Conservation (phyloP, 768 basidiomycete species). For the Auriscalpium microsporum region DNA sequence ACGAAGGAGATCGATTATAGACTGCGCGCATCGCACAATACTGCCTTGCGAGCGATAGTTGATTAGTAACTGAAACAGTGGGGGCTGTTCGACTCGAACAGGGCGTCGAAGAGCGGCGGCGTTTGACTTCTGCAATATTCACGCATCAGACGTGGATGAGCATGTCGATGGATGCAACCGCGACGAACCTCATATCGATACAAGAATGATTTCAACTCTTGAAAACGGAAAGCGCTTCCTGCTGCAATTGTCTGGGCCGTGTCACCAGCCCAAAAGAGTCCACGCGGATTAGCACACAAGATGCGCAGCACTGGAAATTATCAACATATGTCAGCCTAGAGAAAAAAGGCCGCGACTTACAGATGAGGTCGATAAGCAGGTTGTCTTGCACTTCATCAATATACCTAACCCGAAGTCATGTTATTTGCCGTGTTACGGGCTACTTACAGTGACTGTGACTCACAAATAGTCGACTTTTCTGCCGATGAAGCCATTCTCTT, state of each 20-base stretch:
- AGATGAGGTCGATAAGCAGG: slow-evolving; percentile 51
- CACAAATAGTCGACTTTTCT: slow-evolving; percentile 49
- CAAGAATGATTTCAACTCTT: slow-evolving; percentile 62
- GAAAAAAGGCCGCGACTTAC: slow-evolving; percentile 27
- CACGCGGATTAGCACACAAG: slow-evolving; percentile 56
- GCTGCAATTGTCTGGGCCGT: slow-evolving; percentile 72
- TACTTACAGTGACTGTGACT: slow-evolving; percentile 9
- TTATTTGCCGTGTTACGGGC: neutral
- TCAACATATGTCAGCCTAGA: neutral
- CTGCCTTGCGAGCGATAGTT: slow-evolving; percentile 71
- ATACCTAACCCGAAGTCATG: slow-evolving; percentile 33
- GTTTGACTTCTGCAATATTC: slow-evolving; percentile 1
- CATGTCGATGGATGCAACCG: neutral
- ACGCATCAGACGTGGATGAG: neutral
- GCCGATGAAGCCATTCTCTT: slow-evolving; percentile 24
- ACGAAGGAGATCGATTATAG: slow-evolving; percentile 52
- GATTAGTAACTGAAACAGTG: slow-evolving; percentile 36
- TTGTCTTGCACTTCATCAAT: slow-evolving; percentile 73
- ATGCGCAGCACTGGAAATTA: slow-evolving; percentile 43
- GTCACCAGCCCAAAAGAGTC: slow-evolving; percentile 74
- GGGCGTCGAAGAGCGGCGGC: slow-evolving; percentile 16
- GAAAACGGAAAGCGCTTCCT: slow-evolving; percentile 64
- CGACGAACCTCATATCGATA: slow-evolving; percentile 48
- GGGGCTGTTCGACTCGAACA: slow-evolving; percentile 16
- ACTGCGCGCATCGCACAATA: slow-evolving; percentile 65